Base-by-base conservation (phyloP, 208 protist genomes). In the Trypanosoma avium region DNA sequence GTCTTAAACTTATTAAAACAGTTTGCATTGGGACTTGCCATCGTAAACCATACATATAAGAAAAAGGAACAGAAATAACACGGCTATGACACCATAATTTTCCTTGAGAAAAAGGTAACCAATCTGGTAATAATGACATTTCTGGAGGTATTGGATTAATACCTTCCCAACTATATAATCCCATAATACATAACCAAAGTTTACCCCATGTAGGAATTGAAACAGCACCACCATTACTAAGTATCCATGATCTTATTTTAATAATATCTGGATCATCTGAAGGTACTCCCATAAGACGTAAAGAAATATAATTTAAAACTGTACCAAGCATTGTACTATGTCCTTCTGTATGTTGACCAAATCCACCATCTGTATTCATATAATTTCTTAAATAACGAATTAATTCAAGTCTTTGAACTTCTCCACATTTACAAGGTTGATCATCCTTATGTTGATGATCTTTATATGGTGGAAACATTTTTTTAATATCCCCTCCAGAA, bases 271-370 rank as follows among this genome's bases (percentile, higher is more conserved):
- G 22, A 55, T 98, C 90, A 30, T 81, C 77, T 24, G 70, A 65
- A 9, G 79, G 40, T 21, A 98, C 82, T 4, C 97, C 97, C 38
- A 99, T 84, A 40, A 99, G 56, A 10, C 98, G 92, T 53, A 98
- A 32, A 12, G 95, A 71, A 10, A 98, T 82, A 82, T 99, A 99
- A 77, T 94, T 98, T 24, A 99, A 70, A 19, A 80, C 81, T 32
- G 97, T 98, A n/a, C 97, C 97, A 47, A 99, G 88, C 81, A 99
- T 97, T 38, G 97, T 98, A 62, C 95, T 97, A 65, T 92, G 77
- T 17, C 85, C 85, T 72, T 98, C 97, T 17, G 97, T 98, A 79
- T 99, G 96, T 67, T 98, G 78, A 19, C 97, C 97, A 90, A 93
- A 99, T 21, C 97, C 97, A 53, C 97, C 97, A 61, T 99, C 97